phyloP scores from a whole-genome alignment of 2,329 filamentous ascomycete species.

The Drechslerella dactyloides region DNA sequence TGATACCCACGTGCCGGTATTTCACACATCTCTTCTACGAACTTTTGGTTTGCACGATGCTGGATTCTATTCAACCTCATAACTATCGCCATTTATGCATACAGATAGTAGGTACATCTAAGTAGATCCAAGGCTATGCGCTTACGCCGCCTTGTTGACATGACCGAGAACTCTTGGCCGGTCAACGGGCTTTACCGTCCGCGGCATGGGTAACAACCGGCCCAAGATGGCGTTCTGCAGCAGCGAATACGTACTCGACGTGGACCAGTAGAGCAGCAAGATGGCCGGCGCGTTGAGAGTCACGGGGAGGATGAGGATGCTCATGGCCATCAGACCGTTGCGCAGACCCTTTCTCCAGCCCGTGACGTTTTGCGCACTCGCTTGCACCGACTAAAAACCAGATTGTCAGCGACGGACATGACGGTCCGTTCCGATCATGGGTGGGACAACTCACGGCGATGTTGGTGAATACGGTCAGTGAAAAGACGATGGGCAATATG shows the following conservation, averaged over 20 bases:
- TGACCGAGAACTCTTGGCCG: neutral
- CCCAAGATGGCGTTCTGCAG: slow-evolving; percentile 31
- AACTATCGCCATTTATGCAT: too few relatives aligned
- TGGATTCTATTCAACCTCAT: too few relatives aligned
- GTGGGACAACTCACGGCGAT: slow-evolving; percentile 19
- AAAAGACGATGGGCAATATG: slow-evolving; percentile 52
- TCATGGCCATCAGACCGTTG: slow-evolving; percentile 20
- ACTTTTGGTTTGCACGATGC: too few relatives aligned
- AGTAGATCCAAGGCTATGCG: too few relatives aligned
- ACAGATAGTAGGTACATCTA: too few relatives aligned
- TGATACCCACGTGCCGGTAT: too few relatives aligned
- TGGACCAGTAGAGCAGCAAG: slow-evolving; percentile 39
- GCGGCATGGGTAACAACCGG: slow-evolving; percentile 7
- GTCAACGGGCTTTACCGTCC: slow-evolving; percentile 16
- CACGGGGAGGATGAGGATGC: slow-evolving; percentile 24
- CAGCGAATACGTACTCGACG: slow-evolving; percentile 32
- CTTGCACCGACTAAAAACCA: neutral
- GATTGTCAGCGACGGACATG: neutral
- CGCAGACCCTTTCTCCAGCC: slow-evolving; percentile 33
- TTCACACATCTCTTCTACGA: too few relatives aligned
- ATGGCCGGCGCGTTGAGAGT: slow-evolving; percentile 33
- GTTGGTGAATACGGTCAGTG: slow-evolving; percentile 52
- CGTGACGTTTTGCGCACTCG: neutral
- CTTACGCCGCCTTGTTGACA: too few relatives aligned
- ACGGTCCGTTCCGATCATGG: too few relatives aligned